Percentiles rank a stretch among this genome's conserved stretches.
Conservation (phyloP, 2,329 filamentous ascomycete genomes). For the Salinomyces thailandicus region DNA sequence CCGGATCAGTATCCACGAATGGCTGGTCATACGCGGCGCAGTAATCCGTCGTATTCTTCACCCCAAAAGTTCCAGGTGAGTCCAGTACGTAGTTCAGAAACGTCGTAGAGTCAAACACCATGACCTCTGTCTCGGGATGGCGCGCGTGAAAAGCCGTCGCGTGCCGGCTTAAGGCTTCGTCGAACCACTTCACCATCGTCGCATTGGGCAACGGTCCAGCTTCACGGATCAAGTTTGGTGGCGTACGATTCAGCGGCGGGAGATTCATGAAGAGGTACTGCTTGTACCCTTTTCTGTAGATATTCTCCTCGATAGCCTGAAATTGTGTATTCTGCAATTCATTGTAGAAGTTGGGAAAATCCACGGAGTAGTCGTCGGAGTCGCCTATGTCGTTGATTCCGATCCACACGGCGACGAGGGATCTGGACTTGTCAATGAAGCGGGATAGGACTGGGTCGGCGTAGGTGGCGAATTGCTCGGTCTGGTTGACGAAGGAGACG, state of each 20-base stretch:
- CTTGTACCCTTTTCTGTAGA: conserved; percentile 1
- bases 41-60: conserved; percentile 38
- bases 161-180: conserved; percentile 29
- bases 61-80: conserved; percentile 31
- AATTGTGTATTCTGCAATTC: conserved; percentile 29
- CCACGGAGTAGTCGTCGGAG: conserved; percentile 33
- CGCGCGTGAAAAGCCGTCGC: conserved; percentile 25
- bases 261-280: conserved; percentile 4
- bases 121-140: conserved; percentile 27
- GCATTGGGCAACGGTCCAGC: conserved; percentile 32
- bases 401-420: conserved; percentile 44
- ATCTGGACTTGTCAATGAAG: conserved; percentile 1
- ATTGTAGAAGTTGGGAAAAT: conserved; percentile 38
- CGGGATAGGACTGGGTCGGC: conserved; percentile 3
- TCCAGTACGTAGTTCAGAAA: conserved; percentile 36
- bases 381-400: conserved; percentile 48
- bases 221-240: conserved; percentile 7
- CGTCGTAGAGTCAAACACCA: conserved; percentile 37
- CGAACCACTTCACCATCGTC: conserved; percentile 38
- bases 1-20: conserved; percentile 34
- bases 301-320: neutral
- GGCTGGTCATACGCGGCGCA: conserved; percentile 38
- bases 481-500: conserved; percentile 3
- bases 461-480: conserved; percentile 3
- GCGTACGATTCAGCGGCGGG: conserved; percentile 6